Conservation (phyloP, 129 eudicot genomes). For the Centaurea solstitialis region DNA sequence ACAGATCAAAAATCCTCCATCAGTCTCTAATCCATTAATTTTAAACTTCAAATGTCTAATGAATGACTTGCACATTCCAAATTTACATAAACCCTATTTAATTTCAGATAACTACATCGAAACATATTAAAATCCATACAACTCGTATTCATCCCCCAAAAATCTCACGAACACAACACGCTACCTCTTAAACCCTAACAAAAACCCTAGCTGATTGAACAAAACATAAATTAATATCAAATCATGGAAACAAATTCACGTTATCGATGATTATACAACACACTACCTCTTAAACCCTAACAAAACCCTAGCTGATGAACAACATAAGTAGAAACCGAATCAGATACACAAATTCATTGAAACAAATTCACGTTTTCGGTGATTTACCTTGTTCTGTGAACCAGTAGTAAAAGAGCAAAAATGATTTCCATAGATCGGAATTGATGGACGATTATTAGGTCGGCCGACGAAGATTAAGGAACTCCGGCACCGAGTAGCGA, state of each 20-base stretch:
- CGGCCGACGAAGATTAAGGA: slow-evolving; percentile 38
- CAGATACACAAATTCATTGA: not conserved
- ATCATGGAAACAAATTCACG: not conserved
- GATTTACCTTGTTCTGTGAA: slow-evolving; percentile 41
- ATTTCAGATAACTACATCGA: not conserved
- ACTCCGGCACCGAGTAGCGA: slow-evolving; percentile 46
- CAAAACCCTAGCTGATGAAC: slow-evolving; percentile 39
- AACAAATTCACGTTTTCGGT: not conserved
- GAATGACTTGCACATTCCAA: not conserved
- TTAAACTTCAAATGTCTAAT: not conserved
- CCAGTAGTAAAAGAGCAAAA: slow-evolving; percentile 36
- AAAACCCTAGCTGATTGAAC: slow-evolving; percentile 38
- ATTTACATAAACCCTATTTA: not conserved
- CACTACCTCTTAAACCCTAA: slow-evolving; percentile 29
- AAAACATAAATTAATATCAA: slow-evolving; percentile 4
- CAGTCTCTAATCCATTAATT: not conserved
- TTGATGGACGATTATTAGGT: slow-evolving; percentile 14
- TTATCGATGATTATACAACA: not conserved
- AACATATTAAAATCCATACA: not conserved
- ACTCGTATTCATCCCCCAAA: not conserved
- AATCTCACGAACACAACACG: not conserved
- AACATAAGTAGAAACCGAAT: not conserved
- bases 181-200: slow-evolving; percentile 33
- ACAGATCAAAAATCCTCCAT: not conserved
- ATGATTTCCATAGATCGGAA: slow-evolving; percentile 28